A percentile compares a stretch with the other conserved stretches of the same genome.
Evolutionary conservation across 148 eudicot genomes (phyloP).

Genomic region (Nepenthes mirabilis): DNA sequence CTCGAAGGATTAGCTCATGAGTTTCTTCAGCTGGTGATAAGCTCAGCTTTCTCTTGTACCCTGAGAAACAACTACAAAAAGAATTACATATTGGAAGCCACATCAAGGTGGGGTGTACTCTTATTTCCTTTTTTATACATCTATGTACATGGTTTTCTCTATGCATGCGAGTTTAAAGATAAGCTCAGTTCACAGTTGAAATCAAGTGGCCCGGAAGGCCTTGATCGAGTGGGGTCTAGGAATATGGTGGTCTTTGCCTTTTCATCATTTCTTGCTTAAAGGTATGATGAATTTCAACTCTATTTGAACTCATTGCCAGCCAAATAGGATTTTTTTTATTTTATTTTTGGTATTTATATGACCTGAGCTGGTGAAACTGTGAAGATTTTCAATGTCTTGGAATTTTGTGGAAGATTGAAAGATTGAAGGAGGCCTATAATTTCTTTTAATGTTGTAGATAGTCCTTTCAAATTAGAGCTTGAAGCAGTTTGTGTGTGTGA

Average conservation of each 20-base stretch:
- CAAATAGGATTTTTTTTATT: too few relatives aligned
- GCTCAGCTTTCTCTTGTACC: background rate
- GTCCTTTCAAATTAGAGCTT: background rate
- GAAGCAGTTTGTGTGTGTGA: background rate
- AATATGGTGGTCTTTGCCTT: background rate
- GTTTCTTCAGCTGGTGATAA: background rate
- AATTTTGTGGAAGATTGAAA: background rate
- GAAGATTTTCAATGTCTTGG: too few relatives aligned
- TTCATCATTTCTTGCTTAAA: background rate
- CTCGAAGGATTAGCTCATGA: slow-evolving; percentile 7
- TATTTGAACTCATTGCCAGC: too few relatives aligned
- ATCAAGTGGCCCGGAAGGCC: background rate
- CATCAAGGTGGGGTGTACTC: too few relatives aligned
- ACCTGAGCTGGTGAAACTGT: too few relatives aligned
- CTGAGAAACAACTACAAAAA: too few relatives aligned
- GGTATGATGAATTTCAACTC: too few relatives aligned
- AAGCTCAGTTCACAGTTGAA: background rate
- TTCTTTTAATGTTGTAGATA: background rate
- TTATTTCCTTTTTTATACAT: too few relatives aligned
- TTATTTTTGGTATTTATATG: too few relatives aligned
- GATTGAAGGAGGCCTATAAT: background rate
- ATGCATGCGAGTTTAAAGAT: background rate
- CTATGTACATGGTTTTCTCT: too few relatives aligned
- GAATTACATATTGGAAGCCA: too few relatives aligned
- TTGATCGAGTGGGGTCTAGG: background rate